Evolutionary conservation across 2,329 filamentous ascomycete genomes (phyloP), one percentile per base, ranked within the genome.

Genomic region (Eutypella sp.): DNA sequence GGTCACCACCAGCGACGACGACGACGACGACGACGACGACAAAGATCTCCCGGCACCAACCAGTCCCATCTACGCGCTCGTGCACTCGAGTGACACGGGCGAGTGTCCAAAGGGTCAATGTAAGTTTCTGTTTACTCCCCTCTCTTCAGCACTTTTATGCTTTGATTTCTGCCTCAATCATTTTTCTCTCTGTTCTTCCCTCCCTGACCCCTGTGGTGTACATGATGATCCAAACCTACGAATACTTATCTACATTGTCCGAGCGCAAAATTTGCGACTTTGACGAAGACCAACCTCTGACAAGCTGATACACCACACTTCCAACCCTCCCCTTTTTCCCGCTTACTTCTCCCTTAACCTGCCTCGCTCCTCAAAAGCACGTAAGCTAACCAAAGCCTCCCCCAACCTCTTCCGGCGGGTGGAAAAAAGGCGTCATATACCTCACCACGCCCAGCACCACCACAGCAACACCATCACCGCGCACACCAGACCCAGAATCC

Each of bases 201-300:
- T 29, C 25, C 25, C 25, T 29, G 7, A 33, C 29, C 29, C 5
- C 13, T 11, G 5, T 11, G 5, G 29, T 33, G 25, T 29, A 29
- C 13, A 86, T 90, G 92, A 96, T 97, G 91, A 96, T 76, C 69
- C 69, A 70, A 79, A 71, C 68, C 70, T 75, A 76, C 69, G 78
- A 95, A 93, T 89, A 91, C 91, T 97, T 97, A 97, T 96, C 92
- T 96, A 97, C 92, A 96, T 97, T 97, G 90, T 87, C 92, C 91
- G 92, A 95, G 86, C 72, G n/a, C n/a, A n/a, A n/a, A n/a, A n/a
- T n/a, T n/a, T 73, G 68, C 78, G 78, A 72, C 72, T 61, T 85
- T 95, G 91, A 95, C 83, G 90, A 93, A 78, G 78, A 76, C 66
- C 75, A 75, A 79, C 79, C 82, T 90, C 86, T 92, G 84, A 92